Percentiles rank a stretch among this genome's conserved stretches.
Evolutionary conservation across 2,329 filamentous ascomycete species (phyloP).

Genomic region (Venturiaceae sp.): DNA sequence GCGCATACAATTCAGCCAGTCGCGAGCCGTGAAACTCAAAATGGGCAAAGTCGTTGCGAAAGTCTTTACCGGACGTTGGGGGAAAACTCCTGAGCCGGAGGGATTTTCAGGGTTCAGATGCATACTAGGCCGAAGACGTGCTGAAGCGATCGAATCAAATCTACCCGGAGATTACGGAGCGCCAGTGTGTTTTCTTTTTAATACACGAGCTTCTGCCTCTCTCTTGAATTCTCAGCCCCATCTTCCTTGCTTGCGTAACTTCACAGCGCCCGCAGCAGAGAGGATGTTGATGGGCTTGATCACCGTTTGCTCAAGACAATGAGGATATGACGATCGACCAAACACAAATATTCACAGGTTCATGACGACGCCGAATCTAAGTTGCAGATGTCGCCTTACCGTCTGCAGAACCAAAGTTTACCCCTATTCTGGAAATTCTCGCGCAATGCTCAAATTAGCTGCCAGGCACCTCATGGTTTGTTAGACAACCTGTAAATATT

Average conservation of each 20-base stretch:
- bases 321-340: too few relatives aligned
- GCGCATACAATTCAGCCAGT: not conserved
- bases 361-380: not conserved
- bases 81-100: not conserved
- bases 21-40: not conserved
- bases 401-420: not conserved
- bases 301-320: too few relatives aligned
- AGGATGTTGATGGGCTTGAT: too few relatives aligned
- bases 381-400: not conserved
- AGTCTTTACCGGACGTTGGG: not conserved
- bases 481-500: not conserved
- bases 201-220: not conserved
- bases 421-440: not conserved
- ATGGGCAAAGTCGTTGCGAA: not conserved
- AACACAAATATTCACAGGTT: too few relatives aligned
- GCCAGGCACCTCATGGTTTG: not conserved
- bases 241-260: not conserved
- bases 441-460: not conserved
- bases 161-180: not conserved
- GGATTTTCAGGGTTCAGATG: not conserved
- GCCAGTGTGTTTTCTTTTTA: not conserved
- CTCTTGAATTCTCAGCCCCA: too few relatives aligned
- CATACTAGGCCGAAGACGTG: not conserved
- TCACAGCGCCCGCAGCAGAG: not conserved
- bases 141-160: not conserved